Evolutionary conservation across 257 asterid genomes (phyloP).

Genomic region (Solanum piurae): DNA sequence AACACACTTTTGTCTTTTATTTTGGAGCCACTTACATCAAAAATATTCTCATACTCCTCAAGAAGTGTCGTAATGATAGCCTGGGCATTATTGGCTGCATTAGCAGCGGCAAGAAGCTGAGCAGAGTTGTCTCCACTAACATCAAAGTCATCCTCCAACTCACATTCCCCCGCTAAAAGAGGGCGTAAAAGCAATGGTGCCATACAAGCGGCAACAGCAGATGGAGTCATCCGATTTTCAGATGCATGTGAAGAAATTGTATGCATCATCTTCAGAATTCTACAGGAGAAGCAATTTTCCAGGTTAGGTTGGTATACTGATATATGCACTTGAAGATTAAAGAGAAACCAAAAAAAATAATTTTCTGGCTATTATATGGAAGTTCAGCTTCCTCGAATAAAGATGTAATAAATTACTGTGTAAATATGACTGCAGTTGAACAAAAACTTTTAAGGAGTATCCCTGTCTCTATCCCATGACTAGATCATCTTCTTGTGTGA

Average conservation of each 20-base stretch:
- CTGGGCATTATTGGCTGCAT: constrained; percentile 88
- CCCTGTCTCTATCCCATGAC: not conserved
- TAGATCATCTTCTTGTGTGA: not conserved
- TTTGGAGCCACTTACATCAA: constrained; percentile 46
- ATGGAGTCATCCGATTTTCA: constrained; percentile 78
- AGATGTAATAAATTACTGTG: not conserved
- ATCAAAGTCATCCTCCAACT: constrained; percentile 71
- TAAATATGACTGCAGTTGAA: not conserved
- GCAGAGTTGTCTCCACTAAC: constrained; percentile 74
- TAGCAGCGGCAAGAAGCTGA: constrained; percentile 90
- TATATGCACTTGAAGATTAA: not conserved
- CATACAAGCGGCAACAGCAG: constrained; percentile 97
- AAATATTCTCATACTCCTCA: constrained; percentile 77
- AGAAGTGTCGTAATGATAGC: constrained; percentile 66
- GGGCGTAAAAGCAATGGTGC: constrained; percentile 96
- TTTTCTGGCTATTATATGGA: not conserved
- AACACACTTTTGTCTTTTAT: not conserved
- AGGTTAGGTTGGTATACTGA: not conserved
- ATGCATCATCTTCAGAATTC: constrained; percentile 86
- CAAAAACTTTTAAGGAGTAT: not conserved
- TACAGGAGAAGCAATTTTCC: constrained; percentile 14
- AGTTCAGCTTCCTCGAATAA: not conserved
- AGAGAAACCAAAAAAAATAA: not conserved
- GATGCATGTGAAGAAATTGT: constrained; percentile 60
- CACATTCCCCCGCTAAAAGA: constrained; percentile 90